Base-by-base conservation (phyloP, 345 rosid species). In the Heritiera littoralis region DNA sequence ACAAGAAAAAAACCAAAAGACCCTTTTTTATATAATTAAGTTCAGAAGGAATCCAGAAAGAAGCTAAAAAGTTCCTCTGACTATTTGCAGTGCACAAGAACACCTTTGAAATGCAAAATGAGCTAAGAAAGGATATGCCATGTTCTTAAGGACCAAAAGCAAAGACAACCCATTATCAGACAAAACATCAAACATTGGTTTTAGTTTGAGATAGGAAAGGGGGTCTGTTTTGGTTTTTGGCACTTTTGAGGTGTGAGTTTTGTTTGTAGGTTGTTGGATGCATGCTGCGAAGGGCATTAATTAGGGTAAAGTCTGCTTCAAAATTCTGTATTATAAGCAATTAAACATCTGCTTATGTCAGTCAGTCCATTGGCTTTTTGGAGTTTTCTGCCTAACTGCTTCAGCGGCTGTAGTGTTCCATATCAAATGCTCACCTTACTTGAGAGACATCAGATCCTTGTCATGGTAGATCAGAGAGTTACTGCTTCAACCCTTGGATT, bases 211-310 rank as follows among this genome's bases (percentile, higher is more conserved):
- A 6, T 15, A 43, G 8, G 7, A 43, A 43, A 6, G 45, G 6
- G 43, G 38, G 6, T 12, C 20, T 63, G 77, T 45, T 68, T 56
- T 46, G 30, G 35, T 40, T 38, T 63, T 76, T 70, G 84, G 72
- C 75, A 69, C 17, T 67, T 81, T 83, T 77, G 81, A 83, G 86
- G 84, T 77, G 84, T 6, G 63, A 73, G 55, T 79, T 83, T 81
- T 83, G 88, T 83, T 80, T 83, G 76, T 60, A 74, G 65, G 82
- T 80, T 79, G 40, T 83, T 83, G 88, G 86, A 81, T 41, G n/a
- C 52, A 70, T 74, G 80, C 76, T 40, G 46, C n/a, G 1, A 9
- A 28, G 30, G 63, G 80, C 46, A 81, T 79, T 79, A 61, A 15
- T 38, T 38, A 12, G 23, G 7, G 55, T 18, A 17, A 60, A 77